Percentiles rank a stretch among this genome's conserved stretches.
These are phyloP conservation scores for Excoecaria agallocha DNA, from an alignment of 345 rosid species.

Conservation along the genomic window DNA sequence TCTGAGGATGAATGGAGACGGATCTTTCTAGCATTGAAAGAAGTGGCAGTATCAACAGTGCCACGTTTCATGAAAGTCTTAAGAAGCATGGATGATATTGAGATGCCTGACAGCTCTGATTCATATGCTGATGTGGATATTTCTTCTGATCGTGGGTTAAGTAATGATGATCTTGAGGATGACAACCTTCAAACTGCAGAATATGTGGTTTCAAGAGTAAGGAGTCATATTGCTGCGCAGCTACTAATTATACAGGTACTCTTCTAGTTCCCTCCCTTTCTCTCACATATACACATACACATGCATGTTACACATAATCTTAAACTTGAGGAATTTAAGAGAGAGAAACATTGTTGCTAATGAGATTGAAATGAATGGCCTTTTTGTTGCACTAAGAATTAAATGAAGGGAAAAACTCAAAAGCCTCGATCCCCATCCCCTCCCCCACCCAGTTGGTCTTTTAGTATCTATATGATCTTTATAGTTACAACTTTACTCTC, in stretches of 20 bases:
- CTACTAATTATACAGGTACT: slow-evolving; percentile 71
- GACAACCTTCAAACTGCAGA: slow-evolving; percentile 72
- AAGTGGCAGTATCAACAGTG: slow-evolving; percentile 57
- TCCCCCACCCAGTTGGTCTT: too few species aligned
- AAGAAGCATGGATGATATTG: slow-evolving; percentile 63
- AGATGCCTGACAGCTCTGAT: slow-evolving; percentile 37
- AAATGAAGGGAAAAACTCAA: neutral
- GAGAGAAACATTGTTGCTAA: neutral
- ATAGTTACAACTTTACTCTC: too few species aligned
- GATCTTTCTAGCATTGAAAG: slow-evolving; percentile 62
- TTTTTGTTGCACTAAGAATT: neutral
- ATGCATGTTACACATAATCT: neutral
- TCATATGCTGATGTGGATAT: slow-evolving; percentile 43
- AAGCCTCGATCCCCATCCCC: neutral
- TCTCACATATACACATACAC: neutral
- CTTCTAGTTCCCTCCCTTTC: slow-evolving; percentile 13
- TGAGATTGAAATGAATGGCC: neutral
- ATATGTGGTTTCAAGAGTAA: slow-evolving; percentile 74
- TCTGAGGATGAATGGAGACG: slow-evolving; percentile 74
- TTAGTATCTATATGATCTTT: too few species aligned
- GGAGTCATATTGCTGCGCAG: slow-evolving; percentile 74
- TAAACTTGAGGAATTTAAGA: neutral
- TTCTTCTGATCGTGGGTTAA: slow-evolving; percentile 56
- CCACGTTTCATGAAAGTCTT: slow-evolving; percentile 70
- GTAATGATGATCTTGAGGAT: slow-evolving; percentile 58